Evolutionary conservation across 2,329 filamentous ascomycete genomes (phyloP).

Genomic region (Calonectria crousiana): DNA sequence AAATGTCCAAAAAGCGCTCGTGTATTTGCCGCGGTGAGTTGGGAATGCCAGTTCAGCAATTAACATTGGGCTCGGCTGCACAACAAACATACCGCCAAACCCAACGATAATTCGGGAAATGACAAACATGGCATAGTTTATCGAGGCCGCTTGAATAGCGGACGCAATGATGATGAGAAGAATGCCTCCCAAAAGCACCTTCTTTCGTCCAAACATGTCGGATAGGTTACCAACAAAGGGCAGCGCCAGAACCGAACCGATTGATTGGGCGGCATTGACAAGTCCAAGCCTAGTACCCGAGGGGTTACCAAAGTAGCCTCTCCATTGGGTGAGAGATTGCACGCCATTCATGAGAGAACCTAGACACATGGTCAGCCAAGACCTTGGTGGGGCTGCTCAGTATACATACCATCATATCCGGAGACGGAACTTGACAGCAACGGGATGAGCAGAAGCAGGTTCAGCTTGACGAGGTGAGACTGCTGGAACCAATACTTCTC

Average conservation of each 20-base stretch:
- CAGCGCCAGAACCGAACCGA: constrained; percentile 51
- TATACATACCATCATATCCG: constrained; percentile 56
- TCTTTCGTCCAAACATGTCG: constrained; percentile 54
- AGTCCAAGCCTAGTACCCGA: constrained; percentile 46
- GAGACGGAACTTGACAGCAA: constrained; percentile 55
- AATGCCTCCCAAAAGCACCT: constrained; percentile 49
- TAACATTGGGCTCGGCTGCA: constrained; percentile 47
- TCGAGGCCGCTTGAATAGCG: constrained; percentile 51
- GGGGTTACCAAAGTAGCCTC: constrained; percentile 52
- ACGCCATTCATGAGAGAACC: constrained; percentile 55
- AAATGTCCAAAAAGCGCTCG: constrained; percentile 51
- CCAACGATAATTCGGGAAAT: constrained; percentile 49
- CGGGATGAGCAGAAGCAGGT: constrained; percentile 58
- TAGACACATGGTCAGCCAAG: constrained; percentile 20
- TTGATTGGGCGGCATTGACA: constrained; percentile 48
- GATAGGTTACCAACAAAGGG: constrained; percentile 49
- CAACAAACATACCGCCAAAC: constrained; percentile 45
- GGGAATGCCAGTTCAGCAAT: constrained; percentile 51
- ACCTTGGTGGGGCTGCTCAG: background rate
- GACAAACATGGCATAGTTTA: constrained; percentile 52
- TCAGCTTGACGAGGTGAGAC: constrained; percentile 57
- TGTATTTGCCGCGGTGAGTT: constrained; percentile 48
- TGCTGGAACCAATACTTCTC: constrained; percentile 57
- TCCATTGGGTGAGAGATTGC: constrained; percentile 54
- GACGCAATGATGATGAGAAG: constrained; percentile 51